Evolutionary conservation across 257 asterid species (phyloP), one percentile per base, ranked within the genome.

Genomic region (Salvia splendens): DNA sequence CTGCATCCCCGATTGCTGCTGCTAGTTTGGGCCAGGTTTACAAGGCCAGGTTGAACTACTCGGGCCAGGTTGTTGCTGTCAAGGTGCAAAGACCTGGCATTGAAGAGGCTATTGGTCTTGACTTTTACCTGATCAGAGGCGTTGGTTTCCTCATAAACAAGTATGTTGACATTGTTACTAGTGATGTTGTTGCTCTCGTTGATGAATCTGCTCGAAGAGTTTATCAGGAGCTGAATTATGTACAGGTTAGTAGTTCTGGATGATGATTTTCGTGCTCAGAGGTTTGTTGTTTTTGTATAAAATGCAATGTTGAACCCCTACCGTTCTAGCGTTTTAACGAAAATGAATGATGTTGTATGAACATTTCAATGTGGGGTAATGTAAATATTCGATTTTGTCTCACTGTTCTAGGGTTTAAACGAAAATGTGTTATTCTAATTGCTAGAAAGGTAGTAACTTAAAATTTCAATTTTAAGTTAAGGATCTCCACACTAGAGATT

Each of bases 21-120:
- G 99, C 99, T 45, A 94, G 99, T 80, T 84, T 94, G 30, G 99
- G 99, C 61, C 97, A 94, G 83, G 99, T 94, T 70, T 94, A 94
- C 80, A 94, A 94, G 78, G 99, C 99, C 45, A 85, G 79, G 72
- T 76, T 94, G 71, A 94, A 84, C 83, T 80, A 76, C 82, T 88
- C 97, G 9, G 96, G 95, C 16, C 84, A 87, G 87, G 56, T 81
- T 77, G 99, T 94, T 59, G 99, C 99, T 49, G 99, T 94, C 74
- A 91, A 94, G 88, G 99, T 94, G 81, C 99, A 94, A 70, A 78
- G 99, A 50, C 99, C 97, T 74, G 96, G 89, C 50, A 91, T 94
- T 17, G 99, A 91, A 81, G 99, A 91, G 76, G 79, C 97, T 49
- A 88, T 94, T 59, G 97, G 99, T 40, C 73, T 85, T 10, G 97